These are phyloP conservation scores for Lotus japonicus DNA, from an alignment of 306 rosid species.

Conservation along the genomic window DNA sequence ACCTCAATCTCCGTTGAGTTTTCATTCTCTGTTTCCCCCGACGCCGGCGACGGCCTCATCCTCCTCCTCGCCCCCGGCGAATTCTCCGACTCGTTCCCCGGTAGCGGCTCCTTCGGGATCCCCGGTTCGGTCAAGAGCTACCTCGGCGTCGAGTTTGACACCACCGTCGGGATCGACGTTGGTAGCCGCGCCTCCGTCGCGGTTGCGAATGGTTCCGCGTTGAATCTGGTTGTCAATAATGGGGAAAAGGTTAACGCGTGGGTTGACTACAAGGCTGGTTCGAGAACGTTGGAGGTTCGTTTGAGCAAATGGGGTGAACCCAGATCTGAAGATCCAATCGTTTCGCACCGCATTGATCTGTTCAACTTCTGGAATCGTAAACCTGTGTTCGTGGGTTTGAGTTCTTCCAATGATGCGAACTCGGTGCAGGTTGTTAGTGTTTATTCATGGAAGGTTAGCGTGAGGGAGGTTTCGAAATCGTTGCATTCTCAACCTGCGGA, in stretches of 20 bases:
- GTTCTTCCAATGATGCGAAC: slow-evolving; percentile 34
- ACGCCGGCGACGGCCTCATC: slow-evolving; percentile 33
- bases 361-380: slow-evolving; percentile 34
- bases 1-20: slow-evolving; percentile 39
- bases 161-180: slow-evolving; percentile 36
- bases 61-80: slow-evolving; percentile 28
- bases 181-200: slow-evolving; percentile 37
- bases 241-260: slow-evolving; percentile 49
- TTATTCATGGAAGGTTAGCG: slow-evolving; percentile 47
- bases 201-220: slow-evolving; percentile 23
- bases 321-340: slow-evolving; percentile 40
- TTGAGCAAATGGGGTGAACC: slow-evolving; percentile 32
- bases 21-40: slow-evolving; percentile 47
- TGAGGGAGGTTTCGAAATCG: slow-evolving; percentile 22
- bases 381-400: slow-evolving; percentile 44
- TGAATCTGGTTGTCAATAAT: slow-evolving; percentile 28
- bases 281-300: slow-evolving; percentile 46
- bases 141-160: slow-evolving; percentile 42
- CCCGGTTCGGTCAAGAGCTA: not conserved
- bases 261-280: slow-evolving; percentile 56
- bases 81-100: slow-evolving; percentile 19
- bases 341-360: slow-evolving; percentile 41
- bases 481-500: slow-evolving; percentile 54
- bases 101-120: slow-evolving; percentile 27
- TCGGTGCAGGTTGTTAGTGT: slow-evolving; percentile 44